Evolutionary conservation across 2,329 filamentous ascomycete genomes (phyloP).

Genomic region (Epichloe festucae): DNA sequence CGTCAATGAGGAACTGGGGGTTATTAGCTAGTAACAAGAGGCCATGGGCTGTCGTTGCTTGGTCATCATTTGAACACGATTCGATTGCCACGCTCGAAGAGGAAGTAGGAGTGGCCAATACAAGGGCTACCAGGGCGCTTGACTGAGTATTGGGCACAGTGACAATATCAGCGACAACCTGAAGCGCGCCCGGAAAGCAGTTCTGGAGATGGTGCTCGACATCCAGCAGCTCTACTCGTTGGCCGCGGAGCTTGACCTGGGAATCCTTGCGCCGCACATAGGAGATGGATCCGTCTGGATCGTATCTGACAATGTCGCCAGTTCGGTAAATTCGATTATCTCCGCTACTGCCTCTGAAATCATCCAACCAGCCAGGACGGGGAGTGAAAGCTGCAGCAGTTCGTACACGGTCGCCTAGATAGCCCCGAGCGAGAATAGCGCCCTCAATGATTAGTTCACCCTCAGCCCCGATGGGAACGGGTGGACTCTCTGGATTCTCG

Average conservation of each 20-base stretch:
- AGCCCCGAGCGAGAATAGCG: slow-evolving; percentile 35
- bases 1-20: not conserved
- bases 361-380: slow-evolving; percentile 2
- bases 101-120: not conserved
- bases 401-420: slow-evolving; percentile 24
- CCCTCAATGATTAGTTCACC: slow-evolving; percentile 26
- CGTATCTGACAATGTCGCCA: not conserved
- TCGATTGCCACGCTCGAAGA: no score
- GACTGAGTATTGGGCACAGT: not conserved
- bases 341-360: not conserved
- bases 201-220: not conserved
- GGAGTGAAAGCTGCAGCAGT: slow-evolving; percentile 15
- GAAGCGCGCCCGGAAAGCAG: not conserved
- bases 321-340: not conserved
- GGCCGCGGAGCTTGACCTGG: not conserved
- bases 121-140: not conserved
- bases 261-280: not conserved
- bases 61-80: no score
- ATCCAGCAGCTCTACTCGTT: not conserved
- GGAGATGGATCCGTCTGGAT: not conserved
- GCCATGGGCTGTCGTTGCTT: not conserved
- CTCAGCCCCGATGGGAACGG: slow-evolving; percentile 12
- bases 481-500: slow-evolving; percentile 9
- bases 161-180: not conserved
- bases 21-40: not conserved